phyloP scores from a whole-genome alignment of 2,329 filamentous ascomycete genomes.

The Fusarium redolens region DNA sequence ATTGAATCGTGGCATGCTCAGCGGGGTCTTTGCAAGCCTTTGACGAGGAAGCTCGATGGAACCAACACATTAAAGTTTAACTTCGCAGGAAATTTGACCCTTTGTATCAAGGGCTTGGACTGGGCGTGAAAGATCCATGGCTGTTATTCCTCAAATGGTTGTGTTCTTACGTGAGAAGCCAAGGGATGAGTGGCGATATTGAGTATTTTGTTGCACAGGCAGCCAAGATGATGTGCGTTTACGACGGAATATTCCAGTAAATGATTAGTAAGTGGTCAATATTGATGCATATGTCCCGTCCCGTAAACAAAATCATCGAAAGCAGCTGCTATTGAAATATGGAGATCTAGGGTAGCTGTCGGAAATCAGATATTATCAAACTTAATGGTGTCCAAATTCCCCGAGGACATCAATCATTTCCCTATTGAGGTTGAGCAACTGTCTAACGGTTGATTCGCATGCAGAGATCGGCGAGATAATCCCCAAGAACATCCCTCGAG shows the following conservation, averaged over 20 bases:
- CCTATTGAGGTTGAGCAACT: slow-evolving; percentile 23
- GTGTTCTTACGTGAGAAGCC: not conserved
- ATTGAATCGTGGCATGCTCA: slow-evolving; percentile 19
- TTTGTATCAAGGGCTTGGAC: not conserved
- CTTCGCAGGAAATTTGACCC: not conserved
- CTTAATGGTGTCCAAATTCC: slow-evolving; percentile 2
- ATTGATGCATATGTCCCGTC: not conserved
- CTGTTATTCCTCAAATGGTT: not conserved
- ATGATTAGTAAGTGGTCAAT: not conserved
- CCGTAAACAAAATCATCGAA: not conserved
- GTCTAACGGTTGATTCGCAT: slow-evolving; percentile 31
- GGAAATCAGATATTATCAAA: not conserved
- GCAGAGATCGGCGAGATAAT: slow-evolving; percentile 20
- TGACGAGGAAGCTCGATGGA: slow-evolving; percentile 16
- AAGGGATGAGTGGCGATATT: slow-evolving; percentile 4
- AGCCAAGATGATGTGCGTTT: not conserved
- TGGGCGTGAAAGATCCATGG: not conserved
- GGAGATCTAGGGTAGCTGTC: slow-evolving; percentile 6
- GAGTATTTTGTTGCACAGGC: not conserved
- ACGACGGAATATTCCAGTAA: not conserved
- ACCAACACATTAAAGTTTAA: slow-evolving; percentile 4
- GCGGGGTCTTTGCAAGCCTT: slow-evolving; percentile 28
- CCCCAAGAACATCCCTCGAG: slow-evolving; percentile 19
- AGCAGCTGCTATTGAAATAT: not conserved
- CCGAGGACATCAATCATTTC: slow-evolving; percentile 12